These are phyloP conservation scores for Russula abietina DNA, from an alignment of 768 basidiomycete species.

Conservation along the genomic window DNA sequence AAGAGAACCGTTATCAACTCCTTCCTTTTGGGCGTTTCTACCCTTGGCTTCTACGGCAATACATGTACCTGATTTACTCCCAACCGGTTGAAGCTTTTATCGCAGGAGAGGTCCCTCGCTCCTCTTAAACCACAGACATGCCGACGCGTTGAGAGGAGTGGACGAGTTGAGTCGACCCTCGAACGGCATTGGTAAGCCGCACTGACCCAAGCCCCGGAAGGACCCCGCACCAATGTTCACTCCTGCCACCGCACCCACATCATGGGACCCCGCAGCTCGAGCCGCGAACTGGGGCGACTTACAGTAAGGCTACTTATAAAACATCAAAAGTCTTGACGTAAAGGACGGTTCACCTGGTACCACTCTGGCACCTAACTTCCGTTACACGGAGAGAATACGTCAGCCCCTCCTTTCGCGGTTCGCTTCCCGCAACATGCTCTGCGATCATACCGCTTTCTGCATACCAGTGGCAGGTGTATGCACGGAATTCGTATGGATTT, in stretches of 20 bases:
- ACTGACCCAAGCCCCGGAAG: background rate
- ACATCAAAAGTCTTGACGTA: conserved; percentile 12
- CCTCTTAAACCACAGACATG: background rate
- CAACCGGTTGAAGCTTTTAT: background rate
- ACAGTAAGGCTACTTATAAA: conserved; percentile 6
- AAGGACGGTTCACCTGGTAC: conserved; percentile 5
- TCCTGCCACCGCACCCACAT: background rate
- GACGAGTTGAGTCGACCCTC: background rate
- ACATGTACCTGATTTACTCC: background rate
- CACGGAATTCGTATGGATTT: background rate
- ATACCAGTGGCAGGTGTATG: background rate
- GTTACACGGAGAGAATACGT: conserved; percentile 2
- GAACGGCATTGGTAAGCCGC: background rate
- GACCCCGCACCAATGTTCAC: background rate
- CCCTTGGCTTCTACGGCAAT: background rate
- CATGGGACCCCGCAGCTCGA: conserved; percentile 9
- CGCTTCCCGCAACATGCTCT: background rate
- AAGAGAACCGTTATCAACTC: background rate
- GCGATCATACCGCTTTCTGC: background rate
- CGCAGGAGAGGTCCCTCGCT: background rate
- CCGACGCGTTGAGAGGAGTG: background rate
- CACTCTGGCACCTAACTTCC: background rate
- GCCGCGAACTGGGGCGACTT: background rate
- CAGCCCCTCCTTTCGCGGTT: background rate
- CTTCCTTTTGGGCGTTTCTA: background rate